These are phyloP conservation scores for Tetragonia tetragonoides DNA, from an alignment of 148 eudicot species.

Conservation along the genomic window DNA sequence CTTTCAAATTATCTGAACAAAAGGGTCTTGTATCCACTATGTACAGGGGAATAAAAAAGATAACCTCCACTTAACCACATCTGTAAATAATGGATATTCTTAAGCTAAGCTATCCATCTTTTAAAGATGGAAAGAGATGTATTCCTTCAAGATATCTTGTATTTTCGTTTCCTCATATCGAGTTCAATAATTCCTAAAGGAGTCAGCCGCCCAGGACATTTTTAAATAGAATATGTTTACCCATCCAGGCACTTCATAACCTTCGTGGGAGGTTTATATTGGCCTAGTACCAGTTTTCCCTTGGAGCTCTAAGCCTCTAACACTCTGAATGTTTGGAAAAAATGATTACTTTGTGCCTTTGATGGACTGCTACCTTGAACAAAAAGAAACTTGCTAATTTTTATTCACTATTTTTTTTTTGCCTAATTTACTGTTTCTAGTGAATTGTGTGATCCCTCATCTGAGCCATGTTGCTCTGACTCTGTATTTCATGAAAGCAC, in stretches of 20 bases:
- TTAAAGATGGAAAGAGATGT: neutral
- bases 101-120: neutral
- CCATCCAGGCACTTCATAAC: neutral
- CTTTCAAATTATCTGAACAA: neutral
- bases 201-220: no score
- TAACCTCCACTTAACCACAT: no score
- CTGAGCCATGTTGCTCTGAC: neutral
- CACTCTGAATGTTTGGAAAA: no score
- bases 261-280: neutral
- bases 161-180: no score
- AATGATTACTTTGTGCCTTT: neutral
- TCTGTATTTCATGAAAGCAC: neutral
- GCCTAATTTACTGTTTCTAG: neutral
- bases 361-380: neutral
- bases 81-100: neutral
- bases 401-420: neutral
- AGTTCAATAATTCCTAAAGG: no score
- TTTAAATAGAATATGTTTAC: no score
- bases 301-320: neutral
- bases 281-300: neutral
- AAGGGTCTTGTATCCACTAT: neutral
- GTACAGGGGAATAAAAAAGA: neutral
- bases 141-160: no score
- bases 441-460: no score
- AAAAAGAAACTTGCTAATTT: neutral